Evolutionary conservation across 2,329 filamentous ascomycete species (phyloP).

Genomic region (Zelopaecilomyces penicillatus): DNA sequence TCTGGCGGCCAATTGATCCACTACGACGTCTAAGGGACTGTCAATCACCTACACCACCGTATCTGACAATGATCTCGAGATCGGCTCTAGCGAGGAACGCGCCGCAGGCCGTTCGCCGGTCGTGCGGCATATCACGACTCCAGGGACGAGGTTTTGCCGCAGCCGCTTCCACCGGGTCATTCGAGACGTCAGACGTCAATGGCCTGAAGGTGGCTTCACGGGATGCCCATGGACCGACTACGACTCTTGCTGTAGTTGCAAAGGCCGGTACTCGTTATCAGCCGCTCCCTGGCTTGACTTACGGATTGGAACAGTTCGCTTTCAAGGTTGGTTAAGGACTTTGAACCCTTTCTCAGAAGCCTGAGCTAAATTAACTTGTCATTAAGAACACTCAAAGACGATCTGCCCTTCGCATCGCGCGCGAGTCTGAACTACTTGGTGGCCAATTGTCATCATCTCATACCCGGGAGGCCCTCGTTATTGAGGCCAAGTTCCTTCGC

Average conservation of each 20-base stretch:
- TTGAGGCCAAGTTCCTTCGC: constrained; percentile 91
- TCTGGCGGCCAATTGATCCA: constrained; percentile 27
- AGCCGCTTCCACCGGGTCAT: constrained; percentile 62
- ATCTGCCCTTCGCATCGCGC: constrained; percentile 83
- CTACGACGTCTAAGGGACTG: constrained; percentile 35
- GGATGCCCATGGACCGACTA: constrained; percentile 80
- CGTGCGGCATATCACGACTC: constrained; percentile 46
- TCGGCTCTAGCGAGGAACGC: constrained; percentile 50
- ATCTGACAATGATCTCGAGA: constrained; percentile 55
- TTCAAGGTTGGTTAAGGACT: constrained; percentile 64
- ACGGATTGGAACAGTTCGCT: constrained; percentile 88
- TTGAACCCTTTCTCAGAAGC: constrained; percentile 9
- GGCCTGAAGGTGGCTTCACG: constrained; percentile 90
- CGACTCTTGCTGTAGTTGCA: constrained; percentile 82
- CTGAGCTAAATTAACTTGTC: constrained; percentile 39
- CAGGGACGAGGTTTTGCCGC: constrained; percentile 51
- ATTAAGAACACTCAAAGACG: constrained; percentile 73
- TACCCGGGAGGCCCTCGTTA: constrained; percentile 84
- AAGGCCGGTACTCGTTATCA: constrained; percentile 95
- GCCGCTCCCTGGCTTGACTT: constrained; percentile 78
- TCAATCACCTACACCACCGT: constrained; percentile 49
- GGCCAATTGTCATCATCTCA: constrained; percentile 82
- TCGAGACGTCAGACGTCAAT: constrained; percentile 75
- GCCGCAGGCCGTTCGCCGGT: constrained; percentile 49
- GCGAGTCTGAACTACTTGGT: constrained; percentile 92